Evolutionary conservation across 2,329 filamentous ascomycete genomes (phyloP).

Genomic region (Nigrospora oryzae): DNA sequence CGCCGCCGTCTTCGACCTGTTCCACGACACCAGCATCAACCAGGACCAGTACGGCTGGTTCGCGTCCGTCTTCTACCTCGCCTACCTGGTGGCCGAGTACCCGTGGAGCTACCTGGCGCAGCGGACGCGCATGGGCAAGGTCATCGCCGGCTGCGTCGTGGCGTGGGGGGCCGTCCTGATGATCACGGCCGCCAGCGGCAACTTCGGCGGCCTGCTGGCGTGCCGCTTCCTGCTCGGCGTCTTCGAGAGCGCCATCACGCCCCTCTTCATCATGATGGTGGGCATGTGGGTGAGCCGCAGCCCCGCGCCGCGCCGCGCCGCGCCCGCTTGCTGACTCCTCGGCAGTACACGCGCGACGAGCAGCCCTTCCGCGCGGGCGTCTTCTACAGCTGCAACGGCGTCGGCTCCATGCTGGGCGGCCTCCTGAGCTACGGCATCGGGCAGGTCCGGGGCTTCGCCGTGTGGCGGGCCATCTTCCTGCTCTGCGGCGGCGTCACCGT

Average conservation of each 20-base stretch:
- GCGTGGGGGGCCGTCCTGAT: slow-evolving; percentile 29
- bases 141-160: slow-evolving; percentile 21
- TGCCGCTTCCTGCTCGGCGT: slow-evolving; percentile 36
- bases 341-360: slow-evolving; percentile 31
- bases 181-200: slow-evolving; percentile 28
- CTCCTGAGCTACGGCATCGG: slow-evolving; percentile 28
- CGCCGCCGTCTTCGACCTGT: slow-evolving; percentile 46
- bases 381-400: slow-evolving; percentile 29
- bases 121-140: slow-evolving; percentile 24
- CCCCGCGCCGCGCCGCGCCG: too few relatives aligned
- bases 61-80: slow-evolving; percentile 49
- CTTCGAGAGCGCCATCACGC: slow-evolving; percentile 38
- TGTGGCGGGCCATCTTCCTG: slow-evolving; percentile 35
- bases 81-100: slow-evolving; percentile 16
- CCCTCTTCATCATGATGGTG: slow-evolving; percentile 41
- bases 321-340: too few relatives aligned
- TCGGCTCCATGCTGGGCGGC: slow-evolving; percentile 27
- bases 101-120: slow-evolving; percentile 25
- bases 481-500: slow-evolving; percentile 34
- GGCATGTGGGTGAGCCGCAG: slow-evolving; percentile 31
- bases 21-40: slow-evolving; percentile 36
- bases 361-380: slow-evolving; percentile 37
- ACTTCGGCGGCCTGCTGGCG: slow-evolving; percentile 31
- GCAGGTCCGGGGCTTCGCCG: slow-evolving; percentile 28
- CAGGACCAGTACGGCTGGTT: slow-evolving; percentile 42